Percentiles rank a stretch among this genome's conserved stretches.
These are phyloP conservation scores for Candida chauliodis DNA, from an alignment of 805 yeast genomes.

Conservation along the genomic window DNA sequence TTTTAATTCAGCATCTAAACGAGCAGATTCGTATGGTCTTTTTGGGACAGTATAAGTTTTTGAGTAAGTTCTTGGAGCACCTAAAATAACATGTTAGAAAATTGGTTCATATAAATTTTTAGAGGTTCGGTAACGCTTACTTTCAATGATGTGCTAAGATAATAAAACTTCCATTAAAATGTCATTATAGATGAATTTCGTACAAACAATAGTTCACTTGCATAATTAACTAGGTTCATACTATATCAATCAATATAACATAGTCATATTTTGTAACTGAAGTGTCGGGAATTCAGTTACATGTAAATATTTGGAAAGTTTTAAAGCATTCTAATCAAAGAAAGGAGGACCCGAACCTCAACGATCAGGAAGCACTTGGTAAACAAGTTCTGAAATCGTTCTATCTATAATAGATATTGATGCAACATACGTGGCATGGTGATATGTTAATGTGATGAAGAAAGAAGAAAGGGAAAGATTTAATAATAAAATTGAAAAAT, in stretches of 20 bases:
- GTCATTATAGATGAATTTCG: neutral
- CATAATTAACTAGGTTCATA: too few relatives aligned
- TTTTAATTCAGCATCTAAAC: constrained; percentile 98
- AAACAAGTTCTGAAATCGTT: constrained; percentile 12
- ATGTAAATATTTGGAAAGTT: constrained; percentile 25
- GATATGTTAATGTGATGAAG: constrained; percentile 17
- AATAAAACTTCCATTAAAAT: constrained; percentile 7
- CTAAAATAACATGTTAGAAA: constrained; percentile 40
- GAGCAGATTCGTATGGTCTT: constrained; percentile 99
- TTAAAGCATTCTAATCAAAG: constrained; percentile 8
- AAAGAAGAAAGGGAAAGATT: constrained; percentile 9
- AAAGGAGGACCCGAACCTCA: constrained; percentile 76
- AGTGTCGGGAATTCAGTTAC: constrained; percentile 88
- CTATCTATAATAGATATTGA: constrained; percentile 5
- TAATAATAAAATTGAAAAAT: constrained; percentile 11
- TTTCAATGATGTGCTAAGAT: neutral
- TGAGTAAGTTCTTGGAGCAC: constrained; percentile 99
- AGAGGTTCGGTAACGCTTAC: constrained; percentile 1
- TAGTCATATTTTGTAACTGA: constrained; percentile 46
- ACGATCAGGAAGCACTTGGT: constrained; percentile 13
- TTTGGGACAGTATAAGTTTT: constrained; percentile 99
- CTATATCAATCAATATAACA: constrained; percentile 2
- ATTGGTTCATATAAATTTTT: neutral
- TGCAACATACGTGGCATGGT: constrained; percentile 62
- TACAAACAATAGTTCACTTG: constrained; percentile 5